Conservation (phyloP, 2,329 filamentous ascomycete genomes). For the Colletotrichum sp. region DNA sequence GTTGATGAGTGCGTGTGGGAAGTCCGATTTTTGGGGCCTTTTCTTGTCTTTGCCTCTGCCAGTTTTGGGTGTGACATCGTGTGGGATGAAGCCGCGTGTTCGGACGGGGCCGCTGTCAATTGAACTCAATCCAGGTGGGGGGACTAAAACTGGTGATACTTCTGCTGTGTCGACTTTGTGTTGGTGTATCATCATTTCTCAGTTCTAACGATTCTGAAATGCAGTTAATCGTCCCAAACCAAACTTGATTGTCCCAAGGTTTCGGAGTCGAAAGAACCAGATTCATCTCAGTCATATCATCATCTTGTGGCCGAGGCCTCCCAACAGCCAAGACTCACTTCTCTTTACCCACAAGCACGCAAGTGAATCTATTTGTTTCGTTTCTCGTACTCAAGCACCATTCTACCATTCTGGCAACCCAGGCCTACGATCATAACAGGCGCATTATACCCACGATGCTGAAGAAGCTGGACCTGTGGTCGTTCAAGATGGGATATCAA, state of each 20-base stretch:
- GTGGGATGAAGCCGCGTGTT: not conserved
- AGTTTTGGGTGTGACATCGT: not conserved
- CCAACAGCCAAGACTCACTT: not conserved
- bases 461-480: not conserved
- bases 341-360: not conserved
- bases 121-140: not conserved
- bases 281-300: rapidly evolving
- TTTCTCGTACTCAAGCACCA: not conserved
- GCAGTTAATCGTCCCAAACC: not conserved
- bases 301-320: not conserved
- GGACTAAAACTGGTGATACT: rapidly evolving
- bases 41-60: not conserved
- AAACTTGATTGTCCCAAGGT: not conserved
- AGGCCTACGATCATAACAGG: not conserved
- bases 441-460: not conserved
- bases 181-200: not conserved
- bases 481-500: not conserved
- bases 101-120: not conserved
- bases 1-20: not conserved
- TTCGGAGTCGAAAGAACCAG: not conserved
- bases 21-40: not conserved
- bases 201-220: not conserved
- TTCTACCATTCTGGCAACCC: not conserved
- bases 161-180: not conserved
- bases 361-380: not conserved